phyloP scores from a whole-genome alignment of 208 protist genomes.

The Paratrypanosoma confusum region DNA sequence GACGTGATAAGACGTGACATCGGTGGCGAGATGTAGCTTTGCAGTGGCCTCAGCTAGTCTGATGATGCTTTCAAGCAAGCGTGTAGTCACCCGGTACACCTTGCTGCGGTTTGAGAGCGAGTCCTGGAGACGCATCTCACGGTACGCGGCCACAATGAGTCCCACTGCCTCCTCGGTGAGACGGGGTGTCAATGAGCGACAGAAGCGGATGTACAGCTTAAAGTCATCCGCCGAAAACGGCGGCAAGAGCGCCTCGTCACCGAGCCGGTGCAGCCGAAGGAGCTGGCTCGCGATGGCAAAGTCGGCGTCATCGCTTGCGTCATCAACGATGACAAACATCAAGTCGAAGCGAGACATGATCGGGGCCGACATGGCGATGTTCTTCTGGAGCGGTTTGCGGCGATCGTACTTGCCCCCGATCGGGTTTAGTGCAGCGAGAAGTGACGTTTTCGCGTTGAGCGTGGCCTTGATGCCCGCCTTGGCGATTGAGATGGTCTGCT shows the following conservation, averaged over 20 bases:
- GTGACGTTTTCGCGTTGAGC: slow-evolving; percentile 98
- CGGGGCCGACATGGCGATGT: slow-evolving; percentile 91
- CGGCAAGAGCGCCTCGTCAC: slow-evolving; percentile 49
- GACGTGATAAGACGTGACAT: slow-evolving; percentile 75
- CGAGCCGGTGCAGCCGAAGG: slow-evolving; percentile 87
- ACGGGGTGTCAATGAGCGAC: slow-evolving; percentile 83
- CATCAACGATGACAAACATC: slow-evolving; percentile 99
- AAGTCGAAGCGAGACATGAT: slow-evolving; percentile 99
- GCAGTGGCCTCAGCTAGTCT: slow-evolving; percentile 97
- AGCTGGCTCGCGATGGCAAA: slow-evolving; percentile 96
- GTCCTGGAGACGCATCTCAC: slow-evolving; percentile 89
- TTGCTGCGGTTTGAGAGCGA: slow-evolving; percentile 75
- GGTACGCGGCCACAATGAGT: slow-evolving; percentile 87
- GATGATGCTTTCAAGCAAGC: slow-evolving; percentile 99
- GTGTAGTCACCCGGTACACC: slow-evolving; percentile 97
- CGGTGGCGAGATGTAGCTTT: slow-evolving; percentile 89
- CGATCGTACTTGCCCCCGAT: slow-evolving; percentile 94
- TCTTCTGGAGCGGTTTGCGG: slow-evolving; percentile 86
- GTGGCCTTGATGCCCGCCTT: slow-evolving; percentile 98
- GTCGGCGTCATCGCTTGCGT: slow-evolving; percentile 94
- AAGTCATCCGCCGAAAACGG: slow-evolving; percentile 81
- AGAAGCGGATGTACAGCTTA: slow-evolving; percentile 89
- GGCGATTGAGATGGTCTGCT: slow-evolving; percentile 99
- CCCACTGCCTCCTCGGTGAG: slow-evolving; percentile 74
- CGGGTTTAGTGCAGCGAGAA: slow-evolving; percentile 98